Base-by-base conservation (phyloP, 2,329 filamentous ascomycete genomes). In the Chaetomium globosum region DNA sequence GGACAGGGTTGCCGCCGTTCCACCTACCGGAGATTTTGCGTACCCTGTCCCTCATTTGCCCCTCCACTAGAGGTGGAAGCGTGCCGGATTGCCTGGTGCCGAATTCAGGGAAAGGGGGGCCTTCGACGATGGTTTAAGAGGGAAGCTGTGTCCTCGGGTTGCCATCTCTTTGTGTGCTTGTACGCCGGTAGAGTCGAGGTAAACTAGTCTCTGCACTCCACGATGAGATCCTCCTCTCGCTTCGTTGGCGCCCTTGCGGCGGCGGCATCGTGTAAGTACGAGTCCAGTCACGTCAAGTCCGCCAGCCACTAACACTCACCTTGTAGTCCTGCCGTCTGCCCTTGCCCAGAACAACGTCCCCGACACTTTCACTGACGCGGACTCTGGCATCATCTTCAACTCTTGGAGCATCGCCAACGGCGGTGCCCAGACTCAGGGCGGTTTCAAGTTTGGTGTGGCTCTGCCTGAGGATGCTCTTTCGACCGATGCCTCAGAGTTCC, bases 321-420 rank as follows among this genome's bases (percentile, higher is more conserved):
- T 19, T 61, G 12, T 57, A 73, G 71, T 70, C 56, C 39, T 71
- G 65, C 68, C 71, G 51, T 68, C 68, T 43, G 60, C 67, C 39
- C 51, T 71, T n/a, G 72, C 71, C 26, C 74, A 75, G 65, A 69
- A 69, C 48, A 66, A 69, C 26, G 58, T 39, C 1, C 67, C 77
- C 2, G 72, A 70, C 13, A 72, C 74, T n/a, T 81, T 79, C 70
- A 82, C 76, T 3, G 80, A 83, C 60, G 73, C 77, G 51, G 74
- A 75, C 48, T 83, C 83, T 8, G 82, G 82, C 26, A 85, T 85
- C 69, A 75, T 74, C 53, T 85, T 85, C 73, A 81, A 82, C 70
- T 81, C 82, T 49, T 83, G 81, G 75, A 75, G 74, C 6, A 77
- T 82, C 28, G 63, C 73, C 36, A 59, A 69, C 48, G 75, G 59